Evolutionary conservation across 305 asterid species (phyloP).

Genomic region (Fraxinus latifolia): DNA sequence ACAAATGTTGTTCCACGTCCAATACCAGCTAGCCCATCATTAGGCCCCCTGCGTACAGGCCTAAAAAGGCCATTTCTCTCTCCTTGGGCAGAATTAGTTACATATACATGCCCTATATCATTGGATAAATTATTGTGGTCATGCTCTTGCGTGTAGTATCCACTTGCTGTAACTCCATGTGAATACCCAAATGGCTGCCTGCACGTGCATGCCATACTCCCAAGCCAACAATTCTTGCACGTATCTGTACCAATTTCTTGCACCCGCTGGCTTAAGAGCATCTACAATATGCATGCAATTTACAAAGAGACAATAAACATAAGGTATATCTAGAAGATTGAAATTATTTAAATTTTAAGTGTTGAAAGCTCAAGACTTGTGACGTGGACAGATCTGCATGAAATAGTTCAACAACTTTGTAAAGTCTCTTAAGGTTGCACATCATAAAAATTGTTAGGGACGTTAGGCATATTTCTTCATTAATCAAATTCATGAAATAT

Average conservation of each 20-base stretch:
- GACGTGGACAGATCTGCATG: background rate
- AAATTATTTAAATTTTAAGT: slow-evolving; percentile 9
- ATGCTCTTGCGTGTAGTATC: slow-evolving; percentile 70
- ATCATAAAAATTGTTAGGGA: slow-evolving; percentile 2
- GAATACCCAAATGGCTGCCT: slow-evolving; percentile 69
- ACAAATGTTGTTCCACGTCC: slow-evolving; percentile 84
- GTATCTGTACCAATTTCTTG: slow-evolving; percentile 87
- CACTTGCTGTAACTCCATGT: slow-evolving; percentile 50
- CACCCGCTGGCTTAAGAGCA: slow-evolving; percentile 90
- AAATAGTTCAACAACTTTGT: slow-evolving; percentile 14
- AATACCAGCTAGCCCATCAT: slow-evolving; percentile 91
- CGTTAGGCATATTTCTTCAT: background rate
- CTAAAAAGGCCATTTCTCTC: slow-evolving; percentile 74
- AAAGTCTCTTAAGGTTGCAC: slow-evolving; percentile 1
- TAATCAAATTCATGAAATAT: slow-evolving; percentile 10
- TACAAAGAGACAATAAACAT: slow-evolving; percentile 12
- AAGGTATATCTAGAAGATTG: background rate
- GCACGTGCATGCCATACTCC: slow-evolving; percentile 69
- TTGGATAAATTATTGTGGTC: slow-evolving; percentile 54
- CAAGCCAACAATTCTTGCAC: slow-evolving; percentile 78
- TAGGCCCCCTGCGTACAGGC: slow-evolving; percentile 84
- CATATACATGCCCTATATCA: slow-evolving; percentile 61
- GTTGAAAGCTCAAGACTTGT: background rate
- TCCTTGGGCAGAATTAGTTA: slow-evolving; percentile 67
- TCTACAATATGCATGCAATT: slow-evolving; percentile 41